These are phyloP conservation scores for Sugiyamaella americana DNA, from an alignment of 805 yeast genomes.

Conservation along the genomic window DNA sequence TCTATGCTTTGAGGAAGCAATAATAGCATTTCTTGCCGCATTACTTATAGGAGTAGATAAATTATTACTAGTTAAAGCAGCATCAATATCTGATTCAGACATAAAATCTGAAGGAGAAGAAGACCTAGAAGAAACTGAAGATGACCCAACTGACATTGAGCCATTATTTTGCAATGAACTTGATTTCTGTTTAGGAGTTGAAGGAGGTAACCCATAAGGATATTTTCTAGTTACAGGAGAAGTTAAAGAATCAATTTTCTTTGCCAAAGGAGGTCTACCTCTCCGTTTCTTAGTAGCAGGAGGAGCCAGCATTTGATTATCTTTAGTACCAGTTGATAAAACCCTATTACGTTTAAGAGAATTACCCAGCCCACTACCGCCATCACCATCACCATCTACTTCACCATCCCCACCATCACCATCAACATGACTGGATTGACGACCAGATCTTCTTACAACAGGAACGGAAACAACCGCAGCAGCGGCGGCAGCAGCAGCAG, in stretches of 20 bases:
- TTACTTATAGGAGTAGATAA: background rate
- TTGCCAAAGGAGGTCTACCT: conserved; percentile 13
- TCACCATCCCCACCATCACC: background rate
- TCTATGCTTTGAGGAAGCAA: conserved; percentile 7
- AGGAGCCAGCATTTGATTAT: background rate
- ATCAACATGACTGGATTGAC: background rate
- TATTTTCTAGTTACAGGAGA: background rate
- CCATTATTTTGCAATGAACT: conserved; percentile 1
- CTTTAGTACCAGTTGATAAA: background rate
- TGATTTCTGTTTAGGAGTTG: background rate
- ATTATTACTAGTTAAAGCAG: conserved; percentile 32
- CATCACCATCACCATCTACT: background rate
- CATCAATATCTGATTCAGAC: conserved; percentile 47
- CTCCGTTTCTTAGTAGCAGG: conserved; percentile 11
- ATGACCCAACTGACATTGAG: conserved; percentile 22
- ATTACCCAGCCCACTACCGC: background rate
- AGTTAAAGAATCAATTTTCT: background rate
- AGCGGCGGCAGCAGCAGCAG: background rate
- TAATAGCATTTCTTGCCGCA: conserved; percentile 7
- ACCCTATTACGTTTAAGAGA: background rate
- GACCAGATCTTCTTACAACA: background rate
- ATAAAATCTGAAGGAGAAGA: conserved; percentile 51
- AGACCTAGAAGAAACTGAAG: conserved; percentile 23
- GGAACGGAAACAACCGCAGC: background rate
- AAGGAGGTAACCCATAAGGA: conserved; percentile 1